A percentile compares a stretch with the other conserved stretches of the same genome.
Evolutionary conservation across 352 stramenopile genomes (phyloP).

Genomic region (Globisporangium abappressorium): DNA sequence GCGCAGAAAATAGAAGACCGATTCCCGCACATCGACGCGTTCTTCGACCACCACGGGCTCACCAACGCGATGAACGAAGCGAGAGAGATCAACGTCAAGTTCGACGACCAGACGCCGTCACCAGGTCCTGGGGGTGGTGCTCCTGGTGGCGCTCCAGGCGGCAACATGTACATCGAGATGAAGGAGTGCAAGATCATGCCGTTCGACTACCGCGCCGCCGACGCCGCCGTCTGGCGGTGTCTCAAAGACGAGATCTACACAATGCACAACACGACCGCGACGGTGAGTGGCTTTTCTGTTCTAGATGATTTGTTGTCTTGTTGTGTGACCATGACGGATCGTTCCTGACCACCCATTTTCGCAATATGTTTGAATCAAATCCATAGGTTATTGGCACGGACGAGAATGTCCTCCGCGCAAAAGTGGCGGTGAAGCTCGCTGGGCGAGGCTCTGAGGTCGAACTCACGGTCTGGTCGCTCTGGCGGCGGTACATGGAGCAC

Average conservation of each 20-base stretch:
- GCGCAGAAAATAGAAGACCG: constrained; percentile 18
- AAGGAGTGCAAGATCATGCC: constrained; percentile 53
- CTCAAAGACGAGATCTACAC: constrained; percentile 22
- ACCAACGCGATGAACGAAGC: not conserved
- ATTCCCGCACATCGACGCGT: constrained; percentile 15
- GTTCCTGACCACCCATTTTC: not conserved
- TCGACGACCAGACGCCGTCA: not conserved
- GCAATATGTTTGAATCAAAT: not conserved
- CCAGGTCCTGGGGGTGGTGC: too few species aligned
- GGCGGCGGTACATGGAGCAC: constrained; percentile 13
- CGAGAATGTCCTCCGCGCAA: constrained; percentile 15
- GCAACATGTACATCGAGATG: constrained; percentile 32
- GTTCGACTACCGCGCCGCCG: constrained; percentile 37
- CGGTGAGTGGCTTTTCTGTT: constrained; percentile 11
- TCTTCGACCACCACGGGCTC: constrained; percentile 12
- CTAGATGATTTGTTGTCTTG: not conserved
- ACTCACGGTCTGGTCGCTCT: constrained; percentile 18
- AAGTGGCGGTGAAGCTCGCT: constrained; percentile 16
- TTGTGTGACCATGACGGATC: not conserved
- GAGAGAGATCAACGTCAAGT: constrained; percentile 15
- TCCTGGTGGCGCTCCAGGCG: not conserved
- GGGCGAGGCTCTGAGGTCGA: constrained; percentile 15
- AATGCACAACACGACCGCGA: constrained; percentile 17
- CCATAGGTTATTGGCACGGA: constrained; percentile 13
- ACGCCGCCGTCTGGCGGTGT: constrained; percentile 36